phyloP scores from a whole-genome alignment of 352 stramenopile species.

The Thraustochytrium striatum region DNA sequence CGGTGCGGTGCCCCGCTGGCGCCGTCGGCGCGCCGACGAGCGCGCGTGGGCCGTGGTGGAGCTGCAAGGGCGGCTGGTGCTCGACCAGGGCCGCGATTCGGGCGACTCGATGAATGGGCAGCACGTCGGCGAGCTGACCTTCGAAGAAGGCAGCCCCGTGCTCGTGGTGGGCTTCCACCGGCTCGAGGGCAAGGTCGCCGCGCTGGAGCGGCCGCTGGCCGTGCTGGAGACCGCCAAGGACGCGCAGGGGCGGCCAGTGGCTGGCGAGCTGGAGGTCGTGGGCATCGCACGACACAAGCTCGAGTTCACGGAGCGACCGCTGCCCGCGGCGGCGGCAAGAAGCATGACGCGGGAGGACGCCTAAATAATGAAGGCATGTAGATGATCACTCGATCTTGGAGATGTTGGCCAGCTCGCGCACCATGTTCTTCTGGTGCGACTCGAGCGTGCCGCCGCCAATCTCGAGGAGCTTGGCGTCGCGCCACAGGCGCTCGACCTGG shows the following conservation, averaged over 20 bases:
- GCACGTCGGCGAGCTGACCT: conserved; percentile 7
- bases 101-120: neutral
- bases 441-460: conserved; percentile 93
- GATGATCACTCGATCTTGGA: conserved; percentile 35
- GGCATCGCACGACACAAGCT: conserved; percentile 8
- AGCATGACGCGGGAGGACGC: neutral
- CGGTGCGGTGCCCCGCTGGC: too few species aligned
- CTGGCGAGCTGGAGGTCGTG: neutral
- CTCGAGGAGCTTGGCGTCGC: conserved; percentile 98
- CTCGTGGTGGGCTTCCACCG: conserved; percentile 43
- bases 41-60: conserved; percentile 30
- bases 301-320: conserved; percentile 3
- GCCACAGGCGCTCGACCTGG: conserved; percentile 94
- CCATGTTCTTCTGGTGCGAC: conserved; percentile 54
- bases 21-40: too few species aligned
- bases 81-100: neutral
- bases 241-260: neutral
- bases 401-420: conserved; percentile 48
- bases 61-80: neutral
- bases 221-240: neutral
- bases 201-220: conserved; percentile 25
- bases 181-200: conserved; percentile 47
- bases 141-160: neutral
- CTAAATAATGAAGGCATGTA: neutral
- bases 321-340: neutral